Evolutionary conservation across 768 basidiomycete genomes (phyloP).

Genomic region (Agrocybe pediades): DNA sequence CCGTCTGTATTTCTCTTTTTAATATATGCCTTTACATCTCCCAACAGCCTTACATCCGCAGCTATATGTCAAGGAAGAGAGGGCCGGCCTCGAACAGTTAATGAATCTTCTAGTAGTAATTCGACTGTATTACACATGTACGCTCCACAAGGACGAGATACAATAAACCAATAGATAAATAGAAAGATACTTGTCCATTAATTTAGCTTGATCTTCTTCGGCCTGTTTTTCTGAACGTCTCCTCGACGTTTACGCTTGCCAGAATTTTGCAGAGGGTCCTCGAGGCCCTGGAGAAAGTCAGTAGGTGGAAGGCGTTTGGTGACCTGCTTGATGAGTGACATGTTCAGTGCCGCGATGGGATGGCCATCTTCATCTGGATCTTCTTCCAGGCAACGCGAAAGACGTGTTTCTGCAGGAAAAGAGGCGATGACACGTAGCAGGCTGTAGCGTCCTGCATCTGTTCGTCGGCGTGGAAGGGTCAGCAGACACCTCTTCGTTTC

Average conservation of each 20-base stretch:
- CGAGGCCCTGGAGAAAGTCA: slow-evolving; percentile 34
- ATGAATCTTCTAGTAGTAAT: too few relatives aligned
- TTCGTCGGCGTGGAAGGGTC: slow-evolving; percentile 33
- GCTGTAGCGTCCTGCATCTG: slow-evolving; percentile 40
- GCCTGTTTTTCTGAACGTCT: background rate
- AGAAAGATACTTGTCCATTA: background rate
- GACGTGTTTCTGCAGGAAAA: slow-evolving; percentile 39
- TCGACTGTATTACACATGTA: too few relatives aligned
- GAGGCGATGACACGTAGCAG: slow-evolving; percentile 42
- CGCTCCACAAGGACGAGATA: background rate
- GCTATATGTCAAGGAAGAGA: too few relatives aligned
- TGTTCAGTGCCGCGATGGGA: slow-evolving; percentile 43
- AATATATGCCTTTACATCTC: background rate
- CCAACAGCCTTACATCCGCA: too few relatives aligned
- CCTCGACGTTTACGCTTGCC: slow-evolving; percentile 25
- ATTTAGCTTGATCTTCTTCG: slow-evolving; percentile 2
- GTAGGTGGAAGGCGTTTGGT: slow-evolving; percentile 37
- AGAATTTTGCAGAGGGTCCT: slow-evolving; percentile 22
- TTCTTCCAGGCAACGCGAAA: slow-evolving; percentile 39
- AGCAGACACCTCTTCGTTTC: slow-evolving; percentile 26
- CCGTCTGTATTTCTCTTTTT: background rate
- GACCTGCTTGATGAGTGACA: slow-evolving; percentile 39
- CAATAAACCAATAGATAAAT: background rate
- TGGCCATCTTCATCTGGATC: slow-evolving; percentile 39
- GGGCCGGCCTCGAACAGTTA: too few relatives aligned